These are phyloP conservation scores for Vitis rupestris DNA, from an alignment of 164 flowering plant genomes.

Conservation along the genomic window DNA sequence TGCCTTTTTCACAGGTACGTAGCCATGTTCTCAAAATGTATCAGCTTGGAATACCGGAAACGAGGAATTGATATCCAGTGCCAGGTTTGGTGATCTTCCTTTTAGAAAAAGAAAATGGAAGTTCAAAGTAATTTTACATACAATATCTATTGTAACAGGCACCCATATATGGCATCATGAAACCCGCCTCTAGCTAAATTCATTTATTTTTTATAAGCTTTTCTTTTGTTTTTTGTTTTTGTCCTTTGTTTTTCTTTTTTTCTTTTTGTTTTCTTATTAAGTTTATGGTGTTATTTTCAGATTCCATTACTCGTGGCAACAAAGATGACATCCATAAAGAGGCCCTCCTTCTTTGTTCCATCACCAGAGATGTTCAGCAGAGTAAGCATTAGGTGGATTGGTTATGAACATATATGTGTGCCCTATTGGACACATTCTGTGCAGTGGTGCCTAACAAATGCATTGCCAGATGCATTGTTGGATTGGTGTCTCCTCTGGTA, in stretches of 20 bases:
- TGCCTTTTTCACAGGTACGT: conserved; percentile 40
- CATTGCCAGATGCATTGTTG: conserved; percentile 20
- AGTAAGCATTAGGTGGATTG: conserved; percentile 35
- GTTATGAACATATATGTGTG: conserved; percentile 26
- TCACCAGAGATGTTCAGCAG: conserved; percentile 31
- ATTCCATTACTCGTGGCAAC: conserved; percentile 31
- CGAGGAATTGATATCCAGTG: conserved; percentile 63
- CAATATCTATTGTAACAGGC: not conserved
- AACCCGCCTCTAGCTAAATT: too few relatives aligned
- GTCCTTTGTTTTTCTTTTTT: too few relatives aligned
- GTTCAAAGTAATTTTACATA: not conserved
- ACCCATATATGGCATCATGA: too few relatives aligned
- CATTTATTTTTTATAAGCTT: too few relatives aligned
- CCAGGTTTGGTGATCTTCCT: conserved; percentile 36
- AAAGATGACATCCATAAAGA: conserved; percentile 31
- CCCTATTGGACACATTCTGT: conserved; percentile 40
- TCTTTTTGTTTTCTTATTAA: too few relatives aligned
- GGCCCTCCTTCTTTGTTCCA: conserved; percentile 27
- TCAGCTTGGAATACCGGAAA: conserved; percentile 50
- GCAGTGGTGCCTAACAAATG: conserved; percentile 13
- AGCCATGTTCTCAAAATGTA: conserved; percentile 44
- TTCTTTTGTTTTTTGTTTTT: too few relatives aligned
- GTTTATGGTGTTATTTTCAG: conserved; percentile 1
- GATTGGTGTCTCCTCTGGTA: conserved; percentile 14
- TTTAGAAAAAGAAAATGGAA: too few relatives aligned